A percentile compares a stretch with the other conserved stretches of the same genome.
These are phyloP conservation scores for Solanum phureja DNA, from an alignment of 257 asterid species.

Conservation along the genomic window DNA sequence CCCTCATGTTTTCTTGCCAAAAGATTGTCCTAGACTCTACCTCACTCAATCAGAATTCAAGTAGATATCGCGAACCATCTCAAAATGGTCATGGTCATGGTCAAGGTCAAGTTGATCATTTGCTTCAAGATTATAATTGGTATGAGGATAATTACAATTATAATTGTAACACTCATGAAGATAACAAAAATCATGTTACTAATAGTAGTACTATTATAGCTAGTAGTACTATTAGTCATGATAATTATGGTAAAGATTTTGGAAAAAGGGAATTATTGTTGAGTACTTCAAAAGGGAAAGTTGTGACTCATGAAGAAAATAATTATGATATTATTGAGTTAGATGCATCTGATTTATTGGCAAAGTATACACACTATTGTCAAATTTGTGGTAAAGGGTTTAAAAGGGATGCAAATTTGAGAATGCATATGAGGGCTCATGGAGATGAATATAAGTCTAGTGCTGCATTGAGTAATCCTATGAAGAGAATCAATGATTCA, in stretches of 20 bases:
- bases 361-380: slow-evolving; percentile 93
- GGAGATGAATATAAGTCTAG: too few relatives aligned
- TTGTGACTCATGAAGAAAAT: background rate
- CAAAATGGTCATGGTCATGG: background rate
- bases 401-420: too few relatives aligned
- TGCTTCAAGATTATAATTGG: slow-evolving; percentile 21
- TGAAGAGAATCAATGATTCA: too few relatives aligned
- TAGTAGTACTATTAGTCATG: background rate
- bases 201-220: background rate
- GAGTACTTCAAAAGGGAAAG: slow-evolving; percentile 12
- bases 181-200: background rate
- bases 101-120: background rate
- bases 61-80: background rate
- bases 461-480: too few relatives aligned
- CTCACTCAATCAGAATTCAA: background rate
- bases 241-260: background rate
- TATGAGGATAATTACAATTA: slow-evolving; percentile 4
- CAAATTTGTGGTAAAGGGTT: slow-evolving; percentile 57
- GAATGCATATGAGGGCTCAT: too few relatives aligned
- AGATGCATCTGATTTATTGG: slow-evolving; percentile 58
- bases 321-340: slow-evolving; percentile 50
- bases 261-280: background rate
- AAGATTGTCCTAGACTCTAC: slow-evolving; percentile 31
- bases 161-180: background rate
- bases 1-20: slow-evolving; percentile 72